phyloP scores from a whole-genome alignment of 345 rosid species.

The Hibiscus trionum region DNA sequence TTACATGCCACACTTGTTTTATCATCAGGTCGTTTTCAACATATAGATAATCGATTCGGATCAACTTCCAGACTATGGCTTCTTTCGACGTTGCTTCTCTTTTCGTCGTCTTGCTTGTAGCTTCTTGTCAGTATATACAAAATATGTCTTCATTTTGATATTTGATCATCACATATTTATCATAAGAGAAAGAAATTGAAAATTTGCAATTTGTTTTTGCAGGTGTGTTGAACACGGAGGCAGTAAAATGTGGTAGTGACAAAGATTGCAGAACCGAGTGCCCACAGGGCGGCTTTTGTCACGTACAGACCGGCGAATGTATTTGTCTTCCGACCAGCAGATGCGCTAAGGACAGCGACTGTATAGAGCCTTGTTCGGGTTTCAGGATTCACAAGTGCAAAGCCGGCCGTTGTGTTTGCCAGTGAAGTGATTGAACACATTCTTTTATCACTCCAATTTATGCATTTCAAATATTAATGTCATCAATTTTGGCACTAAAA shows the following conservation, averaged over 20 bases:
- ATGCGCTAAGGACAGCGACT: neutral
- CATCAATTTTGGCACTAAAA: too few species aligned
- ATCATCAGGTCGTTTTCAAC: too few species aligned
- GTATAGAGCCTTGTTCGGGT: neutral
- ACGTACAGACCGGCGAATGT: neutral
- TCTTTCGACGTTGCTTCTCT: too few species aligned
- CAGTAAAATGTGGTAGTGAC: neutral
- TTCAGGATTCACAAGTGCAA: neutral
- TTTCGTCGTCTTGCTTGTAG: too few species aligned
- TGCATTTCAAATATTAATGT: too few species aligned
- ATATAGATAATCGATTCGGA: too few species aligned
- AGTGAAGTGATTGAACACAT: neutral
- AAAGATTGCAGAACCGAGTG: neutral
- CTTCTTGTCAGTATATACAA: too few species aligned
- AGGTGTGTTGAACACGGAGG: neutral
- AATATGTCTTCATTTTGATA: too few species aligned
- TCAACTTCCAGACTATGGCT: too few species aligned
- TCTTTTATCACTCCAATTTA: too few species aligned
- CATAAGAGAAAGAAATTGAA: neutral
- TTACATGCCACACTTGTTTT: too few species aligned
- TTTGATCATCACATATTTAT: neutral
- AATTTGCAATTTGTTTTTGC: neutral
- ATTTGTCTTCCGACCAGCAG: neutral
- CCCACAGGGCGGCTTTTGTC: neutral
- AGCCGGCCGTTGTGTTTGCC: neutral